These are phyloP conservation scores for Aspergillus terreus DNA, from an alignment of 2,329 filamentous ascomycete genomes.

Conservation along the genomic window DNA sequence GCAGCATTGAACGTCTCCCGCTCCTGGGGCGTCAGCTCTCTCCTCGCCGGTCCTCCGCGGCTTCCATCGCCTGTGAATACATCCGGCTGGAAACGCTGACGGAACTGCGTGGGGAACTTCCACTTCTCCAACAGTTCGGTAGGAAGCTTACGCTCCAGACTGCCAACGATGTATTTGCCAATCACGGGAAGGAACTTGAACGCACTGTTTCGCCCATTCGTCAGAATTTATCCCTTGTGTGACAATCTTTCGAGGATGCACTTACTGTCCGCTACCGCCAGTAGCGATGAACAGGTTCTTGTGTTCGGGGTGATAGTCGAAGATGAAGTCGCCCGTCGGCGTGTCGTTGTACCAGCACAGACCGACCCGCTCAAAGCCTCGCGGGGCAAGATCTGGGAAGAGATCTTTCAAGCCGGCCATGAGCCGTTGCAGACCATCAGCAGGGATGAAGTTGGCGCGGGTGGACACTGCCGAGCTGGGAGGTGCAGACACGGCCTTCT, in stretches of 20 bases:
- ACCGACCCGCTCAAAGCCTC: slow-evolving; percentile 57
- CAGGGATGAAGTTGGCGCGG: slow-evolving; percentile 30
- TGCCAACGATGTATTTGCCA: slow-evolving; percentile 59
- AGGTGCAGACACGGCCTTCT: slow-evolving; percentile 18
- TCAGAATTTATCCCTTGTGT: background rate
- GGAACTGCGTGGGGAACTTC: slow-evolving; percentile 27
- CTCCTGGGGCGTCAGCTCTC: slow-evolving; percentile 21
- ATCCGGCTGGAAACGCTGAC: slow-evolving; percentile 12
- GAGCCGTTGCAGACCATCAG: slow-evolving; percentile 56
- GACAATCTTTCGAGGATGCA: background rate
- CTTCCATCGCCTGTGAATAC: slow-evolving; percentile 27
- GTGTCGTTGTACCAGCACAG: slow-evolving; percentile 73
- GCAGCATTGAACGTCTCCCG: slow-evolving; percentile 14
- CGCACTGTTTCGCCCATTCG: slow-evolving; percentile 31
- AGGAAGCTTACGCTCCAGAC: slow-evolving; percentile 43
- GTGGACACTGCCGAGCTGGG: slow-evolving; percentile 15
- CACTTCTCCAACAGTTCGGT: slow-evolving; percentile 61
- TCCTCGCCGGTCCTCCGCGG: slow-evolving; percentile 27
- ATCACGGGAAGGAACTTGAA: slow-evolving; percentile 63
- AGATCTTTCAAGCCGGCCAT: slow-evolving; percentile 56
- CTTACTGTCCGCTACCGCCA: slow-evolving; percentile 30
- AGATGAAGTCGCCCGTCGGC: slow-evolving; percentile 62
- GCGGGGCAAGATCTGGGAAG: slow-evolving; percentile 53
- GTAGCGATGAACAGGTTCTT: slow-evolving; percentile 28
- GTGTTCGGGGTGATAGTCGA: slow-evolving; percentile 62